A percentile compares a stretch with the other conserved stretches of the same genome.
Conservation (phyloP, 768 basidiomycete genomes). For the Tricholoma flavovirens region DNA sequence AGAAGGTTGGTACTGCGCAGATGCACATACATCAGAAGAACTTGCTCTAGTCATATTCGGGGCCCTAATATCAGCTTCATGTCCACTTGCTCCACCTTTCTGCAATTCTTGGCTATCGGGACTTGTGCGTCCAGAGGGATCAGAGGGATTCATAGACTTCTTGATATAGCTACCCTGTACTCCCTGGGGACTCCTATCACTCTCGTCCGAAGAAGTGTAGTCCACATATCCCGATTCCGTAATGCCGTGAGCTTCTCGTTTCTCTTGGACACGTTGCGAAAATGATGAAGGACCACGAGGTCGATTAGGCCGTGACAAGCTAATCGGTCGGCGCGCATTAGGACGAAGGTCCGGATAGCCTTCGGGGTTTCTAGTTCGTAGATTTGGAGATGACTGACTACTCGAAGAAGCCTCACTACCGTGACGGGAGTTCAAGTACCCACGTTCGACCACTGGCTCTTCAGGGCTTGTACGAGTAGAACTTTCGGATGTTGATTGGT, state of each 20-base stretch:
- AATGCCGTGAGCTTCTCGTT: conserved; percentile 22
- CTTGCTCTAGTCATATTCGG: not conserved
- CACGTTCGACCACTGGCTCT: not conserved
- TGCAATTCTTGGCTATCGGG: not conserved
- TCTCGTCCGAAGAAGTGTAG: not conserved
- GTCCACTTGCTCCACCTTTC: not conserved
- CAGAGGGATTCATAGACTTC: too few species aligned
- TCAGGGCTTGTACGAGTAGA: not conserved
- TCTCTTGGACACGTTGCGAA: conserved; percentile 38
- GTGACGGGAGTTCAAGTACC: not conserved
- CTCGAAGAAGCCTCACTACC: not conserved
- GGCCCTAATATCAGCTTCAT: not conserved
- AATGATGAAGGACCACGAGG: conserved; percentile 31
- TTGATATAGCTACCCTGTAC: not conserved
- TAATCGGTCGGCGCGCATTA: conserved; percentile 5
- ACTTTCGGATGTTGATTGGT: not conserved
- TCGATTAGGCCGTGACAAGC: not conserved
- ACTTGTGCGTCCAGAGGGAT: not conserved
- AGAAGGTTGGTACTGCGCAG: not conserved
- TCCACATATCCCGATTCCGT: not conserved
- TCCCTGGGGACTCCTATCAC: not conserved
- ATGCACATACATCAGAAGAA: not conserved
- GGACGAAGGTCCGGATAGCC: conserved; percentile 1
- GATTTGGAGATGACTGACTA: not conserved
- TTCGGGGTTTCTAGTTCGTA: conserved; percentile 3